Conservation (phyloP, 306 rosid species). For the Datisca glomerata region DNA sequence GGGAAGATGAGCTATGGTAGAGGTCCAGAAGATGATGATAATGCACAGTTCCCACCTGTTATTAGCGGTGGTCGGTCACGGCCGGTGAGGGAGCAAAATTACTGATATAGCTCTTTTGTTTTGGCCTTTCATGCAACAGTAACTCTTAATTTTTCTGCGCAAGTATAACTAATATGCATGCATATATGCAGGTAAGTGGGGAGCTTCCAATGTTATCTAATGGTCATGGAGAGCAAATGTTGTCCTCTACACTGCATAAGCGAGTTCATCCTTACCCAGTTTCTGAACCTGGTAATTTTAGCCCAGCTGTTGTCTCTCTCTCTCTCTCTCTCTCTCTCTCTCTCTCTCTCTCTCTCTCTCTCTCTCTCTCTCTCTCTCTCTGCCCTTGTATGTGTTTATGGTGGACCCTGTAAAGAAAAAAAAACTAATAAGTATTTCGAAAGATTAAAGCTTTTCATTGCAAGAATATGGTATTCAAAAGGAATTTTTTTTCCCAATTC, state of each 20-base stretch:
- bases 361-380: not conserved
- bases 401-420: too few species aligned
- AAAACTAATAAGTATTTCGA: too few species aligned
- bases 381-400: not conserved
- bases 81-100: conserved; percentile 16
- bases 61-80: conserved; percentile 25
- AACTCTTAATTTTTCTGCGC: too few species aligned
- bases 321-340: not conserved
- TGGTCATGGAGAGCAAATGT: conserved; percentile 40
- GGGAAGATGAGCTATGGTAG: conserved; percentile 63
- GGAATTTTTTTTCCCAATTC: too few species aligned
- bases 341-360: not conserved
- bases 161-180: conserved; percentile 7
- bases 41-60: conserved; percentile 37
- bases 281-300: conserved; percentile 46
- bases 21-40: conserved; percentile 46
- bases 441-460: not conserved
- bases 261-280: conserved; percentile 60
- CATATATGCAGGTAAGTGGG: conserved; percentile 45
- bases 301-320: not conserved
- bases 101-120: too few species aligned
- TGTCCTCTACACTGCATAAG: conserved; percentile 63
- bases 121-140: too few species aligned
- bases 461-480: not conserved
- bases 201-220: conserved; percentile 42